Evolutionary conservation across 495 filamentous ascomycete genomes (phyloP), one percentile per base, ranked within the genome.

Genomic region (Neurospora sublineolata): DNA sequence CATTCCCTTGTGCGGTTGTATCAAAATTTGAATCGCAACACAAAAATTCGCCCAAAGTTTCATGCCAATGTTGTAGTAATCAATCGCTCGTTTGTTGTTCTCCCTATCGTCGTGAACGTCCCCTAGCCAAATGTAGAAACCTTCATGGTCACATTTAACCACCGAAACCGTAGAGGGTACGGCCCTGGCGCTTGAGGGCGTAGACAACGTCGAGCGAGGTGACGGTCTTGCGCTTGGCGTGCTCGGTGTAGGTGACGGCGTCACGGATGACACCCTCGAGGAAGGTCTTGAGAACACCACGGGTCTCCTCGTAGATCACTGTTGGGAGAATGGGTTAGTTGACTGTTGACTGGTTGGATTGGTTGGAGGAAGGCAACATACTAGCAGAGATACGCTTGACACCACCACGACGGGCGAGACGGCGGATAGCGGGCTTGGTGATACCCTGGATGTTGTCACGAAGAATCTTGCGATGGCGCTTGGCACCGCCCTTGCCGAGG

Each of bases 381-480:
- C 89, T 94, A 82, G 92, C 92, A 80, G 95, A 98, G 86, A 99
- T 99, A 97, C 95, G 95, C 93, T 99, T 97, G 87, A 97, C 94
- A 93, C 94, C 94, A 86, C 94, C 94, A 92, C 94, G 93, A 83
- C 94, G 93, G 72, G 95, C 95, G 82, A 99, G 94, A 96, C 95
- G 95, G 82, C 95, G 93, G 88, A 99, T 99, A 82, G 95, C 95
- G 81, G 95, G 95, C 93, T 99, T 99, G 83, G 95, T 99, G 84
- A 99, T 99, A 88, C 95, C 95, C 80, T 97, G 94, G 81, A 98
- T 97, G 90, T 97, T 98, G 91, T 98, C 94, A 80, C 94, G 92
- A 79, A 99, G 87, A 86, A 98, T 97, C 91, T 98, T 99, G 82
- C 95, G 93, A 83, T 97, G 93, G 83, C 94, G 94, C 91, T 98